Evolutionary conservation across 768 basidiomycete genomes (phyloP).

Genomic region (Kwoniella pini): DNA sequence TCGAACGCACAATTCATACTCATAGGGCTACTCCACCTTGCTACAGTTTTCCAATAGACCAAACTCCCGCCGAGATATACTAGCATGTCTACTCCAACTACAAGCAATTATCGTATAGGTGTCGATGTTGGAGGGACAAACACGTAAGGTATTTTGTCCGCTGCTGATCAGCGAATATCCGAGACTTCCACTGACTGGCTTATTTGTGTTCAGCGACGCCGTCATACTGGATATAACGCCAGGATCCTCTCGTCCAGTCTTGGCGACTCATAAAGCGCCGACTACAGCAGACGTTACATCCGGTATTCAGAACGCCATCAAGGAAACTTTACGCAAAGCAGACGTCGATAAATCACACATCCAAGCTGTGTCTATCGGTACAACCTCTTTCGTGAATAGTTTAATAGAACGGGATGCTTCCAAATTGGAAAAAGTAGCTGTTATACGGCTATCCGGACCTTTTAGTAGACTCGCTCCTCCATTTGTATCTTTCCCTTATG

Average conservation of each 20-base stretch:
- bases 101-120: conserved; percentile 33
- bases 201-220: conserved; percentile 55
- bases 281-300: conserved; percentile 65
- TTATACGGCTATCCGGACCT: conserved; percentile 65
- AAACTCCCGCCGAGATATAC: too few species aligned
- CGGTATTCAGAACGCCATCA: conserved; percentile 63
- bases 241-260: conserved; percentile 41
- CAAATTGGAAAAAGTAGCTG: conserved; percentile 64
- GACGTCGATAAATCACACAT: conserved; percentile 56
- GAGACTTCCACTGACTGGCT: too few species aligned
- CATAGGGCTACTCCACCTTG: too few species aligned
- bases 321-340: conserved; percentile 57
- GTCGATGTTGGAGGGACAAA: conserved; percentile 44
- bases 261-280: conserved; percentile 57
- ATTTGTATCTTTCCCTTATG: conserved; percentile 60
- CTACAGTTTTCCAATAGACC: too few species aligned
- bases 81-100: too few species aligned
- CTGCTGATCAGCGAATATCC: not conserved
- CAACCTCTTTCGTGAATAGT: conserved; percentile 67
- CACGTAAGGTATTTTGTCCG: conserved; percentile 26
- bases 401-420: conserved; percentile 63
- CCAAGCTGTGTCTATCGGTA: conserved; percentile 64
- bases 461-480: conserved; percentile 63
- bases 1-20: too few species aligned
- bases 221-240: conserved; percentile 55